Conservation (phyloP, 2,329 filamentous ascomycete species). For the Xylogone sp. region DNA sequence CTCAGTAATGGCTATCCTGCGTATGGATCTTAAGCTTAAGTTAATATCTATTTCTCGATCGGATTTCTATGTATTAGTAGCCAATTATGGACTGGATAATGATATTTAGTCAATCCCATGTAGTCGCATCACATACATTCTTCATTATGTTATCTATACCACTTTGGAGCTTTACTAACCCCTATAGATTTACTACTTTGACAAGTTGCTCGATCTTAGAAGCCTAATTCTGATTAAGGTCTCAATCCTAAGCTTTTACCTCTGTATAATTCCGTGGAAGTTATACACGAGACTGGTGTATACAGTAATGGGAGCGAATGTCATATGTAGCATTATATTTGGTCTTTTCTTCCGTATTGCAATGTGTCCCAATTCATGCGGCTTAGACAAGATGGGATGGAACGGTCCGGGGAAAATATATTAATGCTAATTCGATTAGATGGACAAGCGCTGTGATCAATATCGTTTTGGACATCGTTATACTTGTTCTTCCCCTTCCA, state of each 20-base stretch:
- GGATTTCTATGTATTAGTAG: conserved; percentile 5
- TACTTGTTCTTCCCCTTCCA: too few species aligned
- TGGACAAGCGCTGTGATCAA: too few species aligned
- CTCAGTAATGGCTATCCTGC: conserved; percentile 6
- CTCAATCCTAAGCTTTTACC: conserved; percentile 15
- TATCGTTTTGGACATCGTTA: too few species aligned
- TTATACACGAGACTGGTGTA: too few species aligned
- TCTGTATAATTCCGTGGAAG: conserved; percentile 16
- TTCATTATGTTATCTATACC: conserved; percentile 9
- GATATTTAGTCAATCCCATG: conserved; percentile 14
- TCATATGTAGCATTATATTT: too few species aligned
- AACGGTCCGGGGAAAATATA: too few species aligned
- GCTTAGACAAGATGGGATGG: too few species aligned
- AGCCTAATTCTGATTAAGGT: conserved; percentile 10
- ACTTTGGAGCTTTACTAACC: neutral
- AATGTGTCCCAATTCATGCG: too few species aligned
- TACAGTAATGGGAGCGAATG: too few species aligned
- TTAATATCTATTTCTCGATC: conserved; percentile 1
- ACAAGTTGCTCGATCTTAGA: conserved; percentile 14
- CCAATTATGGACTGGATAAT: conserved; percentile 8
- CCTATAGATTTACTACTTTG: conserved; percentile 12
- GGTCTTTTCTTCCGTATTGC: too few species aligned
- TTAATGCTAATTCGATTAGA: too few species aligned
- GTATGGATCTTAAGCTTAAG: conserved; percentile 3
- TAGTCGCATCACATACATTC: conserved; percentile 8